Base-by-base conservation (phyloP, 345 rosid species). In the Sapria himalayana region DNA sequence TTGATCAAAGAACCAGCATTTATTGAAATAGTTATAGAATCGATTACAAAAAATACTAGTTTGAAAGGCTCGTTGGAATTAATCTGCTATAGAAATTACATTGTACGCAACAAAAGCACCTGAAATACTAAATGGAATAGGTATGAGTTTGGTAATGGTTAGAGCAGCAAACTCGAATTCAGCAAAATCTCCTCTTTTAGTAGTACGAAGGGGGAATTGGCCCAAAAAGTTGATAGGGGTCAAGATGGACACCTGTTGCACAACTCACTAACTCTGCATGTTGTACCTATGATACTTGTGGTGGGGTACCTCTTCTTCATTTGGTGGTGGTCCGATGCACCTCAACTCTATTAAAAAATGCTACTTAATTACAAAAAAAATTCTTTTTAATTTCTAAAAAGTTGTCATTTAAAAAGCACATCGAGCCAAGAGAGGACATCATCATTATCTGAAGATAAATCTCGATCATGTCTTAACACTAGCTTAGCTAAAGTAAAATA, bases 1-100 rank as follows among this genome's bases (percentile, higher is more conserved):
- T 37, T 37, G 7, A 37, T 37, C 21, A 9, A 37, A 37, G 41
- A 37, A 37, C 41, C 41, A 37, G 41, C 41, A 16, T 37, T 16
- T 37, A 37, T 37, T 37, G 41, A 37, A 37, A 9, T 15, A 37
- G 41, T 7, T 37, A 37, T 37, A 37, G 41, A 37, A 22, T 37
- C 41, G 21, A 37, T 37, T 37, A 37, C 41, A 37, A 7, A 37
- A 37, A 37, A 22, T 4, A 37, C 41, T 37, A 9, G 4, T 33
- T 33, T 33, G 37, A 33, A 33, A 12, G 11, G 37, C 11, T 33
- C 37, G 37, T 33, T 33, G 37, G 11, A 33, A 33, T 3, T 33
- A 16, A 33, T 33, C 37, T n/a, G n/a, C 41, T 4, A 37, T 18
- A 5, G 7, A 7, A 34, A 8, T 34, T 7, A 34, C 39, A 34